Percentiles rank a stretch among this genome's conserved stretches.
Evolutionary conservation across 1,284 basidiomycete genomes (phyloP).

Genomic region (Hypsizygus ulmarius): DNA sequence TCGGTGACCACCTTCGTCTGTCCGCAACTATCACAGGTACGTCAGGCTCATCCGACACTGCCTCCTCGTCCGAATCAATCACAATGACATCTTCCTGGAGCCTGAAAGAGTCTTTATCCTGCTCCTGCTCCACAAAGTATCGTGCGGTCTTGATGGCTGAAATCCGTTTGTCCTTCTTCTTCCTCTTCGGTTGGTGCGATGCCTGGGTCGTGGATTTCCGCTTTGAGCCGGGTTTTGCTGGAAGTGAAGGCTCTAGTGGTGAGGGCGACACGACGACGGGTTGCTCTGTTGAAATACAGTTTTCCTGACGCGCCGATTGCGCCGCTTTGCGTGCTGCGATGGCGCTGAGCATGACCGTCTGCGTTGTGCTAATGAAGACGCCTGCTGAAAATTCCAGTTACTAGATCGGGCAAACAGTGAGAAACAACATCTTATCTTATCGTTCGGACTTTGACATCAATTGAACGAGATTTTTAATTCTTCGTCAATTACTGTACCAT

Average conservation of each 20-base stretch:
- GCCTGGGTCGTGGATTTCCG: slow-evolving; percentile 27
- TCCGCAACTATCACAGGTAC: slow-evolving; percentile 13
- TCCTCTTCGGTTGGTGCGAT: slow-evolving; percentile 24
- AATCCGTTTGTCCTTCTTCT: slow-evolving; percentile 27
- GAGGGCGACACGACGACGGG: slow-evolving; percentile 16
- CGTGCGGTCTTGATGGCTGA: slow-evolving; percentile 16
- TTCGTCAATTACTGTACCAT: slow-evolving; percentile 1
- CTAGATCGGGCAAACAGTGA: not conserved
- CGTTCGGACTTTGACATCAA: not conserved
- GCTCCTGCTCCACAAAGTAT: slow-evolving; percentile 32
- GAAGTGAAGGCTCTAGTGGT: slow-evolving; percentile 19
- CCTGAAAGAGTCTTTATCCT: slow-evolving; percentile 25
- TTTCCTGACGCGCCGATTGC: slow-evolving; percentile 24
- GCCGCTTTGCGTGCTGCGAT: slow-evolving; percentile 60
- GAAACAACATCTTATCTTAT: slow-evolving; percentile 17
- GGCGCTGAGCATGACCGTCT: slow-evolving; percentile 52
- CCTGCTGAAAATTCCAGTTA: not conserved
- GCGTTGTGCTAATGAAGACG: not conserved
- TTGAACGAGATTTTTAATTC: not conserved
- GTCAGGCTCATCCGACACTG: slow-evolving; percentile 28
- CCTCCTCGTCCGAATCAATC: slow-evolving; percentile 34
- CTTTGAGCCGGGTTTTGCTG: slow-evolving; percentile 20
- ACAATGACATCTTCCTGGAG: slow-evolving; percentile 37
- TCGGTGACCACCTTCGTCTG: slow-evolving; percentile 52
- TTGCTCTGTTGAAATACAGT: slow-evolving; percentile 8